Percentiles rank a stretch among this genome's conserved stretches.
These are phyloP conservation scores for Graphilbum ipis-grandicollis DNA, from an alignment of 2,329 filamentous ascomycete species.

Conservation along the genomic window DNA sequence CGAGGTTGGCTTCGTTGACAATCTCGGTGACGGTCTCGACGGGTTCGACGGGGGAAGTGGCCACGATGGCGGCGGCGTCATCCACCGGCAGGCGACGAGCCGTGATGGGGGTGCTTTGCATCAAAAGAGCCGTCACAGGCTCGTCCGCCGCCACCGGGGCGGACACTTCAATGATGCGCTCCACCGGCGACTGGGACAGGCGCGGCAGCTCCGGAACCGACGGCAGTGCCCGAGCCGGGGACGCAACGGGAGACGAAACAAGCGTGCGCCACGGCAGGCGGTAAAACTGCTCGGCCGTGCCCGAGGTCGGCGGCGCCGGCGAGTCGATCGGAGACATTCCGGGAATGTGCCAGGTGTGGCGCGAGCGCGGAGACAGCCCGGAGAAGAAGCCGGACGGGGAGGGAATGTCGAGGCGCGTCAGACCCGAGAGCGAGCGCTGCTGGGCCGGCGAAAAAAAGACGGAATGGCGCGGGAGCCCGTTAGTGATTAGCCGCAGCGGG, in stretches of 20 bases:
- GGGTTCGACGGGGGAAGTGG: constrained; percentile 24
- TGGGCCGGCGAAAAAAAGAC: constrained; percentile 28
- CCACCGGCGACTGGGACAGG: constrained; percentile 32
- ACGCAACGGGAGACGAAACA: constrained; percentile 15
- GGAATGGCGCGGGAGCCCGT: constrained; percentile 15
- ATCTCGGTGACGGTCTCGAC: constrained; percentile 49
- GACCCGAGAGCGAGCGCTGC: constrained; percentile 45
- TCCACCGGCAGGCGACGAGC: constrained; percentile 12
- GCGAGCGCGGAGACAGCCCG: constrained; percentile 55
- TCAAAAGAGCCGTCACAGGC: constrained; percentile 42
- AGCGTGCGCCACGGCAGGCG: constrained; percentile 61
- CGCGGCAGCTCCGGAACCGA: no score
- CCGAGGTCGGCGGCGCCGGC: constrained; percentile 55
- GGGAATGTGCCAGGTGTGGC: constrained; percentile 64
- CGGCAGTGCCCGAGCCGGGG: no score
- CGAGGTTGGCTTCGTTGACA: constrained; percentile 28
- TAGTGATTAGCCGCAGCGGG: constrained; percentile 30
- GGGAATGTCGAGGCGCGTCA: constrained; percentile 73
- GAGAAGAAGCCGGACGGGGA: constrained; percentile 89
- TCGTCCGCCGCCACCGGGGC: constrained; percentile 31
- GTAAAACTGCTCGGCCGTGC: constrained; percentile 87
- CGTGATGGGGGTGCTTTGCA: constrained; percentile 19
- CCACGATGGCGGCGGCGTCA: constrained; percentile 8
- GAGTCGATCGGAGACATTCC: constrained; percentile 33
- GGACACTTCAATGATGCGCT: constrained; percentile 49